phyloP scores from a whole-genome alignment of 164 flowering plant species.

The Stephania japonica region DNA sequence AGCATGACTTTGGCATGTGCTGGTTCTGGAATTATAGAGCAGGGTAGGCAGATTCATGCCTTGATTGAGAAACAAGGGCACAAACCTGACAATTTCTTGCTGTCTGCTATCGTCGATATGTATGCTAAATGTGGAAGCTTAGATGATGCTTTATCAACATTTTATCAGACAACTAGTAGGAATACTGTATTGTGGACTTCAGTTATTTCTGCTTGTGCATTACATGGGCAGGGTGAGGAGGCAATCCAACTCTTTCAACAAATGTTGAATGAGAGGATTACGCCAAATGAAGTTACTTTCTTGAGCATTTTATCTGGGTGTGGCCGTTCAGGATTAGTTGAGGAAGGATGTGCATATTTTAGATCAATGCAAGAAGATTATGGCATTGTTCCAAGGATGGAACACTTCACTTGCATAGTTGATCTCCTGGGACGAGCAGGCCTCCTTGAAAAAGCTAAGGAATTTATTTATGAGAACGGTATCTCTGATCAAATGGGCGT shows the following conservation, averaged over 20 bases:
- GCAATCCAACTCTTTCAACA: slow-evolving; percentile 43
- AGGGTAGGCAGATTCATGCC: slow-evolving; percentile 54
- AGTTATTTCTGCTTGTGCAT: slow-evolving; percentile 51
- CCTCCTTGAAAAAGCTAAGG: slow-evolving; percentile 39
- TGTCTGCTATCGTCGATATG: slow-evolving; percentile 58
- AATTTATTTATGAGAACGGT: slow-evolving; percentile 40
- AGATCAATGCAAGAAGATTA: slow-evolving; percentile 48
- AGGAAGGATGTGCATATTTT: slow-evolving; percentile 52
- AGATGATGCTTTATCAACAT: slow-evolving; percentile 42
- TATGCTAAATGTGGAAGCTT: slow-evolving; percentile 65
- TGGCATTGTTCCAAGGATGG: slow-evolving; percentile 41
- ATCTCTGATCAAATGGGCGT: slow-evolving; percentile 35
- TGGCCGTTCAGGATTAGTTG: slow-evolving; percentile 60
- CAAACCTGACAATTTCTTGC: slow-evolving; percentile 33
- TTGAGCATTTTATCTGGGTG: slow-evolving; percentile 61
- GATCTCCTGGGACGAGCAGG: slow-evolving; percentile 74
- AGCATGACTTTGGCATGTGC: slow-evolving; percentile 57
- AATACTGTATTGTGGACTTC: slow-evolving; percentile 61
- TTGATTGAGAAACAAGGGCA: slow-evolving; percentile 41
- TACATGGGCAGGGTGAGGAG: slow-evolving; percentile 51
- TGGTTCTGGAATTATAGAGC: slow-evolving; percentile 36
- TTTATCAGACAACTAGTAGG: slow-evolving; percentile 22
- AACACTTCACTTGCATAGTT: slow-evolving; percentile 73
- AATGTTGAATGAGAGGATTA: slow-evolving; percentile 48
- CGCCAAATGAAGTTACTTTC: slow-evolving; percentile 61